These are phyloP conservation scores for Steccherinum ochraceum DNA, from an alignment of 768 basidiomycete genomes.

Conservation along the genomic window DNA sequence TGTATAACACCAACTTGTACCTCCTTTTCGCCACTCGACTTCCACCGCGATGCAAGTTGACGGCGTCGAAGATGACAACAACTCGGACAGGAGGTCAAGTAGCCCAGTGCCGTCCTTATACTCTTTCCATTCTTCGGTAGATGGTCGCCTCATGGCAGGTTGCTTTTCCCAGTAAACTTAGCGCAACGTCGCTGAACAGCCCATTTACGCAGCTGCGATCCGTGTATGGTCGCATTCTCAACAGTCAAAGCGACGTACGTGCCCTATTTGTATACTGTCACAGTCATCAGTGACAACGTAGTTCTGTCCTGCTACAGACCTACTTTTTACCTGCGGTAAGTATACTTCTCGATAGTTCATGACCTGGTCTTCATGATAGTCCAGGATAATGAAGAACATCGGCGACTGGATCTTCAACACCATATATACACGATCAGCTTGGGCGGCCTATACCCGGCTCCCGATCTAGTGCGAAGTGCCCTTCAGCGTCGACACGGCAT, in stretches of 20 bases:
- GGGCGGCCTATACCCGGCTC: slow-evolving; percentile 21
- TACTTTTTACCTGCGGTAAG: slow-evolving; percentile 26
- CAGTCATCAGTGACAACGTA: not conserved
- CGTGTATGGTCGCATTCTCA: slow-evolving; percentile 23
- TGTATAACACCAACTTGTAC: too few relatives aligned
- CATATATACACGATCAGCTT: slow-evolving; percentile 21
- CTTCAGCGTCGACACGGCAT: slow-evolving; percentile 21
- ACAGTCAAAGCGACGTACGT: slow-evolving; percentile 24
- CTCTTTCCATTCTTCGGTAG: slow-evolving; percentile 24
- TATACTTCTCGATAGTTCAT: not conserved
- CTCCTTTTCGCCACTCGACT: too few relatives aligned
- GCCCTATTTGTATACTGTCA: not conserved
- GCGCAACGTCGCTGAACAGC: too few relatives aligned
- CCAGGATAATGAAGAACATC: slow-evolving; percentile 26
- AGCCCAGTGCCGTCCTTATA: slow-evolving; percentile 26
- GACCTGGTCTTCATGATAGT: not conserved
- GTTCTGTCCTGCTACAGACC: slow-evolving; percentile 13
- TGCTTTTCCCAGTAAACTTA: not conserved
- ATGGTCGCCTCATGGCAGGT: slow-evolving; percentile 21
- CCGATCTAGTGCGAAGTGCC: slow-evolving; percentile 21
- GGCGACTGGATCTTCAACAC: slow-evolving; percentile 26
- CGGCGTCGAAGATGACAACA: slow-evolving; percentile 1
- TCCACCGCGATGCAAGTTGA: not conserved
- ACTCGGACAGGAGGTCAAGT: slow-evolving; percentile 10
- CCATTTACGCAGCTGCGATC: slow-evolving; percentile 24